phyloP scores from a whole-genome alignment of 371 early-diverging fungal genomes.

The Nematocida sp. region DNA sequence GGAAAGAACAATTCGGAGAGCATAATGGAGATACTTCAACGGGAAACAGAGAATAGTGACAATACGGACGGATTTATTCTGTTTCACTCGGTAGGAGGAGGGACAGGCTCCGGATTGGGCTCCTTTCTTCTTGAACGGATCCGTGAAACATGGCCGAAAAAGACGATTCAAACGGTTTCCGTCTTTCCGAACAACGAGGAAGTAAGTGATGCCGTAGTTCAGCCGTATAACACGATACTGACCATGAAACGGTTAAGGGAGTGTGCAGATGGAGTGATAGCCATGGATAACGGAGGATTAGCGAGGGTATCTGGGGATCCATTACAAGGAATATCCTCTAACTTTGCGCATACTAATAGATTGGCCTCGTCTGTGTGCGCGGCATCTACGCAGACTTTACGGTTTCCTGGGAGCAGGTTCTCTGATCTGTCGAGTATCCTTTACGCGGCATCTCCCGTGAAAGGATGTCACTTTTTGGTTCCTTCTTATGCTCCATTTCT shows the following conservation, averaged over 20 bases:
- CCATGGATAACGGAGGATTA: constrained; percentile 68
- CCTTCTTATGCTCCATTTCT: constrained; percentile 92
- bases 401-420: constrained; percentile 98
- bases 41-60: constrained; percentile 85
- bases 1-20: constrained; percentile 76
- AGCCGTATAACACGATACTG: constrained; percentile 96
- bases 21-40: constrained; percentile 81
- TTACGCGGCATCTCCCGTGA: constrained; percentile 84
- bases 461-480: constrained; percentile 86
- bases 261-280: constrained; percentile 81
- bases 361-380: constrained; percentile 90
- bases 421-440: constrained; percentile 88
- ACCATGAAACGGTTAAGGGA: constrained; percentile 79
- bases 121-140: constrained; percentile 78
- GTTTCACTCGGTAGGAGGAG: constrained; percentile 85
- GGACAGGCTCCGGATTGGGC: constrained; percentile 89
- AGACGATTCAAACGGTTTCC: constrained; percentile 88
- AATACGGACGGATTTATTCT: constrained; percentile 79
- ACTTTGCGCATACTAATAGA: constrained; percentile 89
- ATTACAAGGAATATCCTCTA: constrained; percentile 81
- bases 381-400: constrained; percentile 87
- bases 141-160: constrained; percentile 86
- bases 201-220: constrained; percentile 93
- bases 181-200: constrained; percentile 97
- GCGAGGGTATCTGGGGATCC: constrained; percentile 83